phyloP scores from a whole-genome alignment of 2,329 filamentous ascomycete species.

The Raffaelea albimanens region DNA sequence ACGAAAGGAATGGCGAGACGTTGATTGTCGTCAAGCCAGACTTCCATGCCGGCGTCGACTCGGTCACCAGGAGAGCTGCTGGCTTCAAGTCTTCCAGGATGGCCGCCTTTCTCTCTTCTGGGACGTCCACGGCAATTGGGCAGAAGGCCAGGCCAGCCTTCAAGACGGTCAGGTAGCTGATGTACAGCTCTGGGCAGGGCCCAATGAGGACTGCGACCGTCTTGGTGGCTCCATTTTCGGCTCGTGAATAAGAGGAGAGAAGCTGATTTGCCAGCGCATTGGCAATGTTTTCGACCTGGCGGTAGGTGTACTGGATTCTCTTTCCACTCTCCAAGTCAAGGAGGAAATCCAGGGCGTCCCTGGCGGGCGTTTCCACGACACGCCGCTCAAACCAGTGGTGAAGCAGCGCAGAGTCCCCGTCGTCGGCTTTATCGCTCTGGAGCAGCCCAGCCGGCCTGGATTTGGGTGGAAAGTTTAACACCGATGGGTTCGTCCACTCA shows the following conservation, averaged over 20 bases:
- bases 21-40: background rate
- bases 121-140: constrained; percentile 25
- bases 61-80: background rate
- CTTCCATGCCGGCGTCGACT: background rate
- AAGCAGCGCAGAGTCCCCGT: background rate
- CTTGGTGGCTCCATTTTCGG: background rate
- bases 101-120: constrained; percentile 17
- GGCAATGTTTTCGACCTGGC: background rate
- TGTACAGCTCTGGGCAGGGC: constrained; percentile 24
- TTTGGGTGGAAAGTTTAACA: constrained; percentile 6
- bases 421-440: background rate
- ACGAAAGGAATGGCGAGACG: background rate
- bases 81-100: constrained; percentile 13
- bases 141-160: constrained; percentile 27
- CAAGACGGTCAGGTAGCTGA: constrained; percentile 24
- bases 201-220: constrained; percentile 14
- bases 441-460: background rate
- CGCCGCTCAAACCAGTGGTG: background rate
- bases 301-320: background rate
- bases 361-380: background rate
- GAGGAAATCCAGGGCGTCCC: background rate
- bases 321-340: background rate
- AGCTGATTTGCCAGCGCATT: background rate
- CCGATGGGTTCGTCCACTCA: constrained; percentile 2
- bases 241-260: background rate